Percentiles rank a stretch among this genome's conserved stretches.
phyloP scores from a whole-genome alignment of 2,329 filamentous ascomycete genomes.

The Colletotrichum lupini region DNA sequence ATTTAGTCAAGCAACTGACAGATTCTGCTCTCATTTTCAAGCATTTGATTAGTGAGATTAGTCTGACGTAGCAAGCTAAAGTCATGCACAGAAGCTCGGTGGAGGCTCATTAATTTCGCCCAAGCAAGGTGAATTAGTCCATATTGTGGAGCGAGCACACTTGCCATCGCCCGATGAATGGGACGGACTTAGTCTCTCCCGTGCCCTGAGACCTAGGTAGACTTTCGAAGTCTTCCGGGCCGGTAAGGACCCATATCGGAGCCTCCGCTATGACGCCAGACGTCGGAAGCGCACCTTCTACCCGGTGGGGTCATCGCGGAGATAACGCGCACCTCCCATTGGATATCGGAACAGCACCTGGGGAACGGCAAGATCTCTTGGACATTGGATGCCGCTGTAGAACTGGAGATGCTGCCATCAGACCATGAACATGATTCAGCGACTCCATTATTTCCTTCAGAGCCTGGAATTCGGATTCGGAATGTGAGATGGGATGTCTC shows the following conservation, averaged over 20 bases:
- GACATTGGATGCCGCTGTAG: background rate
- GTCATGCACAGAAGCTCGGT: background rate
- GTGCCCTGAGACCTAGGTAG: background rate
- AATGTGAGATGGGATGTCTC: background rate
- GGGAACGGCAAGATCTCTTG: slow-evolving; percentile 3
- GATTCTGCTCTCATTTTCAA: background rate
- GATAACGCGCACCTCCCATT: background rate
- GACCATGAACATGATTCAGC: background rate
- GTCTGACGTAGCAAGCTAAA: background rate
- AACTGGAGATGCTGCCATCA: slow-evolving; percentile 13
- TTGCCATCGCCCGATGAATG: background rate
- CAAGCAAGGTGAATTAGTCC: background rate
- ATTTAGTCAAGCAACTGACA: background rate
- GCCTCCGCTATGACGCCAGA: slow-evolving; percentile 20
- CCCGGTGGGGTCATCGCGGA: background rate
- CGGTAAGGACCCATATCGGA: background rate
- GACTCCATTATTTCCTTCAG: slow-evolving; percentile 2
- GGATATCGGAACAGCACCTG: background rate
- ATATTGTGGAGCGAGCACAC: background rate
- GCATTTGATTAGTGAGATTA: background rate
- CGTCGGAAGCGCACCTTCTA: slow-evolving; percentile 2
- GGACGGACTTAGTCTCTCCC: too few relatives aligned
- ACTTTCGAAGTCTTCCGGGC: background rate
- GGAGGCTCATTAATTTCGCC: background rate
- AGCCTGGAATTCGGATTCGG: background rate